Evolutionary conservation across 2,329 filamentous ascomycete genomes (phyloP).

Genomic region (Neopestalotiopsis clavispora): DNA sequence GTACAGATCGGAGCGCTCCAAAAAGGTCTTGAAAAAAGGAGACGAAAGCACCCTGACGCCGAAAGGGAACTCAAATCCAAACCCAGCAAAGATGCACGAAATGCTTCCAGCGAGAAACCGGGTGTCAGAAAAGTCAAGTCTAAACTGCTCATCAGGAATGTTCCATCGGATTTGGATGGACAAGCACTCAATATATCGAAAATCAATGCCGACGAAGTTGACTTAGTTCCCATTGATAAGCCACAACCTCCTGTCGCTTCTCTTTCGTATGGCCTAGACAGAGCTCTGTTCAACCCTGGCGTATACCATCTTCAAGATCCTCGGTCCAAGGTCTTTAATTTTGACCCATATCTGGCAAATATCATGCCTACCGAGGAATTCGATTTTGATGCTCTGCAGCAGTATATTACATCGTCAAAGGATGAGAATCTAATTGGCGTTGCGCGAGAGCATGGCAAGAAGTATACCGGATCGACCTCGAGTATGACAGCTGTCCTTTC

Average conservation of each 20-base stretch:
- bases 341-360: constrained; percentile 89
- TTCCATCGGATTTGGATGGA: not conserved
- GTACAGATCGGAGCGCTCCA: too few relatives aligned
- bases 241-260: constrained; percentile 54
- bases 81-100: not conserved
- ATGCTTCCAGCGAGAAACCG: not conserved
- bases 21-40: too few relatives aligned
- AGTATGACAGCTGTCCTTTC: constrained; percentile 89
- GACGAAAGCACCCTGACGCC: too few relatives aligned
- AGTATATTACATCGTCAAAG: constrained; percentile 90
- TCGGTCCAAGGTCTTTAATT: constrained; percentile 89
- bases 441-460: constrained; percentile 69
- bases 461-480: constrained; percentile 93
- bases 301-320: constrained; percentile 92
- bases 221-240: constrained; percentile 38
- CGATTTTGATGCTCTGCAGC: constrained; percentile 83
- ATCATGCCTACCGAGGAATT: constrained; percentile 96
- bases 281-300: constrained; percentile 94
- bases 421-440: constrained; percentile 74
- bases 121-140: not conserved
- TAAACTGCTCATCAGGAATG: not conserved
- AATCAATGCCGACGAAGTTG: constrained; percentile 32
- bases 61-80: too few relatives aligned
- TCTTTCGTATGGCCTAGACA: constrained; percentile 77
- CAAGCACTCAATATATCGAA: constrained; percentile 12